Evolutionary conservation across 2,329 filamentous ascomycete species (phyloP).

Genomic region (Penicillium sp.): DNA sequence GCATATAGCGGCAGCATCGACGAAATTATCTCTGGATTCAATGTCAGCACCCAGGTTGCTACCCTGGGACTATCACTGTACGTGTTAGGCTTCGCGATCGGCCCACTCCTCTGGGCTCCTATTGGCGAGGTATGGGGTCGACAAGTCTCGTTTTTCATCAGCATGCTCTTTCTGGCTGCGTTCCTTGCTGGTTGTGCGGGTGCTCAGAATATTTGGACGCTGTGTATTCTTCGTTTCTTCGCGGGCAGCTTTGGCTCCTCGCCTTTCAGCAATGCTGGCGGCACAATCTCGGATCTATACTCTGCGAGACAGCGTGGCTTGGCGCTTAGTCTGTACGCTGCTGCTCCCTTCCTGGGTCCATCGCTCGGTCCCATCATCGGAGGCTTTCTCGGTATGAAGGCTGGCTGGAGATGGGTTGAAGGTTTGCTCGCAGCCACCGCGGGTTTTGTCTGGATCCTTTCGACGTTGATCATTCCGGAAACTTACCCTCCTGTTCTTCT

Average conservation of each 20-base stretch:
- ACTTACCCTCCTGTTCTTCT: constrained; percentile 5
- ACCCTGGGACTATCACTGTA: constrained; percentile 11
- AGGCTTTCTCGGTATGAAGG: constrained; percentile 9
- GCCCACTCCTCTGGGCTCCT: constrained; percentile 9
- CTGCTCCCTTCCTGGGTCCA: constrained; percentile 7
- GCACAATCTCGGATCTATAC: constrained; percentile 10
- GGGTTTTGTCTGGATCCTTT: constrained; percentile 6
- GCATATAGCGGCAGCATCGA: constrained; percentile 9
- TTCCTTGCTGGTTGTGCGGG: constrained; percentile 10
- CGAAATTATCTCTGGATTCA: constrained; percentile 4
- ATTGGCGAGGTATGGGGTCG: constrained; percentile 8
- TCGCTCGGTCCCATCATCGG: constrained; percentile 12
- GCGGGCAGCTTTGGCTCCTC: constrained; percentile 6
- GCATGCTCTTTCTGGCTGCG: not conserved
- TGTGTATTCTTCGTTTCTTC: constrained; percentile 10
- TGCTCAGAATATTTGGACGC: constrained; percentile 9
- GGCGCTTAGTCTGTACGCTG: constrained; percentile 6
- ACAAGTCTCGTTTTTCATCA: constrained; percentile 10
- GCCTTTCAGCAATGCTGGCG: constrained; percentile 8
- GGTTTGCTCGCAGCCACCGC: constrained; percentile 6
- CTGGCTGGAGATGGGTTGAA: constrained; percentile 13
- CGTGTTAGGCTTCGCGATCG: constrained; percentile 11
- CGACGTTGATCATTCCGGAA: constrained; percentile 1
- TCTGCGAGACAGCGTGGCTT: constrained; percentile 7
- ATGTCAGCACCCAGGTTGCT: constrained; percentile 6